These are phyloP conservation scores for Colletotrichum simmondsii DNA, from an alignment of 2,329 filamentous ascomycete species.

Conservation along the genomic window DNA sequence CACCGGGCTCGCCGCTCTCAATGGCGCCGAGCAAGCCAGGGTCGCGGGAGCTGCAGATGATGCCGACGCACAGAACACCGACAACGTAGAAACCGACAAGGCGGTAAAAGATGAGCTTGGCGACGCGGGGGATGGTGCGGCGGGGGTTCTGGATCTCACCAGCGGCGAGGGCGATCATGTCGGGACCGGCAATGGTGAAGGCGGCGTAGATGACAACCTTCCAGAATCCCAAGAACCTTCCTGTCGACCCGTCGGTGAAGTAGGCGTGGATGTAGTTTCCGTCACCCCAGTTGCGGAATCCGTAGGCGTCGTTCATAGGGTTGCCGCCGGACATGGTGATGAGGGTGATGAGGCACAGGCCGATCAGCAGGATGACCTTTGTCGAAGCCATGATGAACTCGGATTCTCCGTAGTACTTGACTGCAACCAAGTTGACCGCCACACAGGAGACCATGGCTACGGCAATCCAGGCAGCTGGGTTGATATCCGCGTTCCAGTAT, in stretches of 20 bases:
- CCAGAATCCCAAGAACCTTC: conserved; percentile 70
- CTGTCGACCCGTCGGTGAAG: conserved; percentile 59
- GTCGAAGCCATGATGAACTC: conserved; percentile 68
- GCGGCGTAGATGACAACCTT: conserved; percentile 71
- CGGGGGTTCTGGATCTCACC: conserved; percentile 74
- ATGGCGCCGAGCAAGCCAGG: conserved; percentile 64
- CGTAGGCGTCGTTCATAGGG: conserved; percentile 69
- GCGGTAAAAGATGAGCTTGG: conserved; percentile 79
- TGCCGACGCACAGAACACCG: conserved; percentile 67
- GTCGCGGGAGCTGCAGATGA: conserved; percentile 69
- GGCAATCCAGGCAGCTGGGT: conserved; percentile 61
- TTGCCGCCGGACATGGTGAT: conserved; percentile 77
- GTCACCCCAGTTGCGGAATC: conserved; percentile 68
- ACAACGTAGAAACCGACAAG: conserved; percentile 79
- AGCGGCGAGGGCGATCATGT: conserved; percentile 69
- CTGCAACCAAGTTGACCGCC: conserved; percentile 58
- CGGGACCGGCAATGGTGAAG: conserved; percentile 75
- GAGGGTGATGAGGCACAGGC: conserved; percentile 72
- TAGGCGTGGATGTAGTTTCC: conserved; percentile 47
- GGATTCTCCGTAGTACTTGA: conserved; percentile 56
- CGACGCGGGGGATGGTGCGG: conserved; percentile 73
- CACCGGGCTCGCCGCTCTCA: conserved; percentile 56
- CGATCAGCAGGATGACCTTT: conserved; percentile 60
- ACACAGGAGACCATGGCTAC: conserved; percentile 58
- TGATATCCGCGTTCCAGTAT: conserved; percentile 54